Evolutionary conservation across 2,329 filamentous ascomycete genomes (phyloP).

Genomic region (Botrytis aclada): DNA sequence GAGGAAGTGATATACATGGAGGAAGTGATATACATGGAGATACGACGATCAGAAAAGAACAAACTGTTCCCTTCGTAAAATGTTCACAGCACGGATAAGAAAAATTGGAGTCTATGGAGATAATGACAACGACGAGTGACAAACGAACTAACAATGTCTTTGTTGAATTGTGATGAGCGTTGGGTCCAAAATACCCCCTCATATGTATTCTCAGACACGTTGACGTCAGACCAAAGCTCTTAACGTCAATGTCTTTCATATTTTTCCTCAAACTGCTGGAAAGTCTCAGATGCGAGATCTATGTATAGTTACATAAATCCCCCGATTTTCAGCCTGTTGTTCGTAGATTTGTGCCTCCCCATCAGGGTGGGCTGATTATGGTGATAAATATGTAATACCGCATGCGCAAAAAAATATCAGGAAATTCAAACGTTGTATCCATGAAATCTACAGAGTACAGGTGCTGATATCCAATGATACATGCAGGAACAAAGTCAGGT

Average conservation of each 20-base stretch:
- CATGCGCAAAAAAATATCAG: not conserved
- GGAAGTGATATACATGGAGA: not conserved
- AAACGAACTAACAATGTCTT: not conserved
- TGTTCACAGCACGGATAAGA: not conserved
- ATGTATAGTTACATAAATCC: not conserved
- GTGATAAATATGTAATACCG: not conserved
- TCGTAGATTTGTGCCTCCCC: conserved; percentile 5
- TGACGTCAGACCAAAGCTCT: not conserved
- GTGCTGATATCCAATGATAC: not conserved
- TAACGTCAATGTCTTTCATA: not conserved
- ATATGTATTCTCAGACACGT: not conserved
- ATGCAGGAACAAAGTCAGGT: not conserved
- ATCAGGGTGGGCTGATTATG: not conserved
- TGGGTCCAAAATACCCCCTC: not conserved
- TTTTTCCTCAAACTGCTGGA: not conserved
- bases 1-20: not conserved
- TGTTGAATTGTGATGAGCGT: conserved; percentile 10
- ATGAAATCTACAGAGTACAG: not conserved
- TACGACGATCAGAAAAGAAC: not conserved
- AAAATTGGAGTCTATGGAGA: not conserved
- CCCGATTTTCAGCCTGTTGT: not conserved
- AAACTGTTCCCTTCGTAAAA: not conserved
- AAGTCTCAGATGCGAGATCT: not conserved
- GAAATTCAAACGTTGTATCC: not conserved
- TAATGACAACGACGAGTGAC: not conserved